A percentile compares a stretch with the other conserved stretches of the same genome.
phyloP scores from a whole-genome alignment of 192 early-diverging fungal species.

The Umbelopsis sp. region DNA sequence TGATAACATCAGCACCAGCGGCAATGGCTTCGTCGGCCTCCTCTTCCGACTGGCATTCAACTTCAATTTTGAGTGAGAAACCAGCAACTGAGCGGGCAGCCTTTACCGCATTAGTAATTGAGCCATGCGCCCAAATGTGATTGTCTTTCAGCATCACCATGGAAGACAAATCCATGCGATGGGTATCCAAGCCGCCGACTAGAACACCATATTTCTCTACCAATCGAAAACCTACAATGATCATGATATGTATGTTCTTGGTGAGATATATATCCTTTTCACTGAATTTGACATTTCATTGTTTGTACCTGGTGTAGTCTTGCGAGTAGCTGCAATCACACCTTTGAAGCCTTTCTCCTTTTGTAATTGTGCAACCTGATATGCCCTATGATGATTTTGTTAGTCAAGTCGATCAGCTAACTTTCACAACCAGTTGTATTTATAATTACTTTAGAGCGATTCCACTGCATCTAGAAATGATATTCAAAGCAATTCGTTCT shows the following conservation, averaged over 20 bases:
- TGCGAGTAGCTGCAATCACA: conserved; percentile 93
- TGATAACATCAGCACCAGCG: conserved; percentile 96
- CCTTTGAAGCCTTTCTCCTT: conserved; percentile 76
- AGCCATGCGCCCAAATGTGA: conserved; percentile 90
- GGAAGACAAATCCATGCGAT: conserved; percentile 94
- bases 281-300: background rate
- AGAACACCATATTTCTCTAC: conserved; percentile 98
- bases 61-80: conserved; percentile 95
- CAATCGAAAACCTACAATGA: conserved; percentile 81
- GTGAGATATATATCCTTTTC: background rate
- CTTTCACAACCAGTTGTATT: background rate
- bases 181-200: conserved; percentile 95
- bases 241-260: background rate
- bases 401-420: background rate
- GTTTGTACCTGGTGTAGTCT: conserved; percentile 87
- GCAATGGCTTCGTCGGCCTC: conserved; percentile 96
- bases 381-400: conserved; percentile 43
- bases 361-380: conserved; percentile 63
- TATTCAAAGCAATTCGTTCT: conserved; percentile 93
- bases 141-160: conserved; percentile 99
- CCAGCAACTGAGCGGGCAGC: conserved; percentile 82
- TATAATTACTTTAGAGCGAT: conserved; percentile 74
- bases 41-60: conserved; percentile 90
- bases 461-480: conserved; percentile 91
- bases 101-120: conserved; percentile 88